These are phyloP conservation scores for Huntiella abstrusa DNA, from an alignment of 2,329 filamentous ascomycete genomes.

Conservation along the genomic window DNA sequence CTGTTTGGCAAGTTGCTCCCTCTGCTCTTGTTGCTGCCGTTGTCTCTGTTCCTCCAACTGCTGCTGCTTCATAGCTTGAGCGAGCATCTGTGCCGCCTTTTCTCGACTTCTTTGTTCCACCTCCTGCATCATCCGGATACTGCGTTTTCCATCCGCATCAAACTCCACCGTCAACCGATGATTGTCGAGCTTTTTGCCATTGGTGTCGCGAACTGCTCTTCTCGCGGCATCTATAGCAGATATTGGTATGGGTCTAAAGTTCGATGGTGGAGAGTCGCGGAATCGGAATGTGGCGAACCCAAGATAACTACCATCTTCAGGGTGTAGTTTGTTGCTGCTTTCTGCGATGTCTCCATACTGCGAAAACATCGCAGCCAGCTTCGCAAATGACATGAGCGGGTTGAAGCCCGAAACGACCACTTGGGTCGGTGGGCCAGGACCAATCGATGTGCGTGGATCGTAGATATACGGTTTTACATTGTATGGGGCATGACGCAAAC, in stretches of 20 bases:
- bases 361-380: conserved; percentile 57
- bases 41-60: background rate
- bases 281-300: conserved; percentile 88
- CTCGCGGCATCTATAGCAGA: conserved; percentile 66
- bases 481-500: conserved; percentile 54
- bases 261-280: conserved; percentile 41
- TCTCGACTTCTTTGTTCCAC: conserved; percentile 51
- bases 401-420: conserved; percentile 95
- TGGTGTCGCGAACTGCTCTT: conserved; percentile 56
- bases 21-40: no score
- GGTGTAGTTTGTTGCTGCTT: conserved; percentile 87
- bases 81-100: conserved; percentile 19
- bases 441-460: conserved; percentile 67
- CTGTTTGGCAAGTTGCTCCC: no score
- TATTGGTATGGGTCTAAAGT: conserved; percentile 33
- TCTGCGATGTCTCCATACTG: conserved; percentile 75
- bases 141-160: conserved; percentile 74
- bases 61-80: conserved; percentile 10
- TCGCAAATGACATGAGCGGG: conserved; percentile 62
- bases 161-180: conserved; percentile 65
- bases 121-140: conserved; percentile 57
- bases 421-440: conserved; percentile 74
- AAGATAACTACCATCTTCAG: conserved; percentile 80
- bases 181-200: conserved; percentile 62
- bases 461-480: conserved; percentile 64